These are phyloP conservation scores for Fusarium sp. DNA, from an alignment of 2,329 filamentous ascomycete genomes.

Conservation along the genomic window DNA sequence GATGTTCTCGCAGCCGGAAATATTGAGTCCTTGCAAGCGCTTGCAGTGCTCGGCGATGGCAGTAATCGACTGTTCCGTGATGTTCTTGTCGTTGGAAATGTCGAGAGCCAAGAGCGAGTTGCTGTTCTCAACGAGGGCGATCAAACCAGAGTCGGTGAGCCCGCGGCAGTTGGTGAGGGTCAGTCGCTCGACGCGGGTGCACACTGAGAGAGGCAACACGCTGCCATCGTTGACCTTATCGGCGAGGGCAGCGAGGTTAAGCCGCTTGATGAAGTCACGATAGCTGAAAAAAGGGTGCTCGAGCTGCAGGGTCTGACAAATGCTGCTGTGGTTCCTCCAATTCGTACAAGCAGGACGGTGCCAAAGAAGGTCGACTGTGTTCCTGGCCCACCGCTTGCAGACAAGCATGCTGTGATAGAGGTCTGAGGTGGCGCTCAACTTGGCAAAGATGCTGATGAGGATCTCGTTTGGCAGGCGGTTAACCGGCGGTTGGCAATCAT, in stretches of 20 bases:
- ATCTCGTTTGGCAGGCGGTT: conserved; percentile 92
- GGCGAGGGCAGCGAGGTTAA: conserved; percentile 87
- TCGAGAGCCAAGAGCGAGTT: conserved; percentile 87
- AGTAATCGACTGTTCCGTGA: conserved; percentile 84
- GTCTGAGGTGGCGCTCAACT: conserved; percentile 80
- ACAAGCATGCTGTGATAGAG: conserved; percentile 91
- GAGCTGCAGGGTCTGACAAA: conserved; percentile 81
- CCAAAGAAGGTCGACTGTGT: conserved; percentile 94
- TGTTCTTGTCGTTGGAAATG: conserved; percentile 84
- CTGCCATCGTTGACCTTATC: conserved; percentile 88
- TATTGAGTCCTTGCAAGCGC: conserved; percentile 90
- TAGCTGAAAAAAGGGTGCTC: conserved; percentile 88
- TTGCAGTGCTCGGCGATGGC: conserved; percentile 85
- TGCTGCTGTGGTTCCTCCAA: conserved; percentile 83
- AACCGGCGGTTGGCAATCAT: conserved; percentile 80
- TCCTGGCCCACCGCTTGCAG: conserved; percentile 93
- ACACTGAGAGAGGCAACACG: conserved; percentile 81
- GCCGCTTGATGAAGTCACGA: conserved; percentile 87
- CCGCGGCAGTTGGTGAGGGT: conserved; percentile 91
- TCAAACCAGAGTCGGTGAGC: conserved; percentile 86
- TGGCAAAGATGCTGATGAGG: conserved; percentile 91
- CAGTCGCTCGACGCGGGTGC: conserved; percentile 91
- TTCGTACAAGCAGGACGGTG: conserved; percentile 91
- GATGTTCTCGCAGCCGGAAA: conserved; percentile 86
- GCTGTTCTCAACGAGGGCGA: conserved; percentile 82